Evolutionary conservation across 345 rosid genomes (phyloP).

Genomic region (Brassica nigra): DNA sequence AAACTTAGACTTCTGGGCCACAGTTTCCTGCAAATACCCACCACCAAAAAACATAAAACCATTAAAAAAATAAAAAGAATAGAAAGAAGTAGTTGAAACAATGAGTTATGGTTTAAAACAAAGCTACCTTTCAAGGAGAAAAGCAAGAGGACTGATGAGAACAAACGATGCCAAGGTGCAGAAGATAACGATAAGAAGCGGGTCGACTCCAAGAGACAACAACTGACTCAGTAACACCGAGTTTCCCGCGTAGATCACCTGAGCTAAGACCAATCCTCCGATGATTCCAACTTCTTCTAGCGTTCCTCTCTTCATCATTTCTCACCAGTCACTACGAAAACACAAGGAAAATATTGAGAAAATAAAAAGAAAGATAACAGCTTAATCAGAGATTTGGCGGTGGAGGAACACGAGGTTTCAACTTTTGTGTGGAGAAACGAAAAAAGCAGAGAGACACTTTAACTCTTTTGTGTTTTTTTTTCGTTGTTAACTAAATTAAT

Average conservation of each 20-base stretch:
- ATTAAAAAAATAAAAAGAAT: background rate
- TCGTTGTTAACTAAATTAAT: background rate
- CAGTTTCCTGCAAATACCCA: conserved; percentile 53
- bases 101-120: background rate
- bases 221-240: conserved; percentile 63
- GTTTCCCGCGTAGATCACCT: conserved; percentile 66
- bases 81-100: background rate
- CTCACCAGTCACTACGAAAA: background rate
- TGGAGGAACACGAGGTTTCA: background rate
- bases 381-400: conserved; percentile 26
- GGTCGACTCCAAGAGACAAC: conserved; percentile 70
- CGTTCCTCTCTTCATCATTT: conserved; percentile 40
- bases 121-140: conserved; percentile 62
- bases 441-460: conserved; percentile 10
- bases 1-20: conserved; percentile 64
- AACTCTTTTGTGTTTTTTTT: background rate
- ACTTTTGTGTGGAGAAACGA: background rate
- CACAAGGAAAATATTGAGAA: background rate
- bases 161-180: conserved; percentile 62
- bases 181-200: conserved; percentile 61
- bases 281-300: conserved; percentile 52
- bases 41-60: background rate
- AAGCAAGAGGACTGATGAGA: conserved; percentile 63
- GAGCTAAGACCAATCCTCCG: conserved; percentile 65
- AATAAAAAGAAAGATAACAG: background rate